Evolutionary conservation across 768 basidiomycete genomes (phyloP).

Genomic region (Lactarius sp.): DNA sequence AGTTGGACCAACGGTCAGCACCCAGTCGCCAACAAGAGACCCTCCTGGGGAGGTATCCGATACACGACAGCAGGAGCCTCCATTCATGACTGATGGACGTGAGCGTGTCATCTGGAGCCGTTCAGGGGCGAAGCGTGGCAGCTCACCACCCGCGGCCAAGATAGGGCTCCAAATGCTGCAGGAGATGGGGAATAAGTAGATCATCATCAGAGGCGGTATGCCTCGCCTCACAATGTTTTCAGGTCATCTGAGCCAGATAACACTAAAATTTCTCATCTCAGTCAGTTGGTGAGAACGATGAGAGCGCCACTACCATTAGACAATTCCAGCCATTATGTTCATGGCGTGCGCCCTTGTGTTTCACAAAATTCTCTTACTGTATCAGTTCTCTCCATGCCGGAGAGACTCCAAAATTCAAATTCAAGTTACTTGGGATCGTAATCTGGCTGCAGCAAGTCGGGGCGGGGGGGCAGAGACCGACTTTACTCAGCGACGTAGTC

Average conservation of each 20-base stretch:
- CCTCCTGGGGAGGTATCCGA: not conserved
- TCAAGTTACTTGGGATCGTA: no score
- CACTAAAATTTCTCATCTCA: not conserved
- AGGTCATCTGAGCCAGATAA: not conserved
- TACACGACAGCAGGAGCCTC: slow-evolving; percentile 27
- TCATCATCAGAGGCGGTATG: not conserved
- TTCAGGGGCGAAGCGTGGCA: slow-evolving; percentile 19
- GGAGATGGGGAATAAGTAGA: slow-evolving; percentile 8
- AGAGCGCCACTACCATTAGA: no score
- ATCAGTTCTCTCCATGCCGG: no score
- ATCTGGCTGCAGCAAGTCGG: no score
- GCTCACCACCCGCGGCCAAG: slow-evolving; percentile 2
- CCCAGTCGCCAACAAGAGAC: not conserved
- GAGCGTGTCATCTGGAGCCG: slow-evolving; percentile 36
- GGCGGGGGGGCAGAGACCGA: no score
- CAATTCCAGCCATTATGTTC: no score
- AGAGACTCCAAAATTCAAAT: no score
- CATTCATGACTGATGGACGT: slow-evolving; percentile 35
- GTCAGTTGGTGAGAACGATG: no score
- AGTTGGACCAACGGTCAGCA: not conserved
- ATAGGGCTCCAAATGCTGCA: not conserved
- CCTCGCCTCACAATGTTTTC: not conserved
- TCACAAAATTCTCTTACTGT: no score
- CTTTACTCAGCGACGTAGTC: no score
- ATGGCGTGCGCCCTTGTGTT: no score